Conservation (phyloP, 305 asterid genomes). For the Withania somnifera region DNA sequence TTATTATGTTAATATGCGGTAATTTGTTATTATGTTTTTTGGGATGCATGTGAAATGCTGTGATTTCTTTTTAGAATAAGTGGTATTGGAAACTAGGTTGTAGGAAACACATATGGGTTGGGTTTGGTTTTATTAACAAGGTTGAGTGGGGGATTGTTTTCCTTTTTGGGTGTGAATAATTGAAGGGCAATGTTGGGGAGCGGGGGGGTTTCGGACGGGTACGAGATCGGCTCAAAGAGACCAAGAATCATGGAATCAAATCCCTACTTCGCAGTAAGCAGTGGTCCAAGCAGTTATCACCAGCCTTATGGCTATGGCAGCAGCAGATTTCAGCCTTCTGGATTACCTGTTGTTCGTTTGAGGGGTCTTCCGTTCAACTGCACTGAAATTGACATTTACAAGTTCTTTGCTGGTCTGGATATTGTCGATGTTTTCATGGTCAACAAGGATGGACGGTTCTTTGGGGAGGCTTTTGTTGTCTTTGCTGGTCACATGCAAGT, state of each 20-base stretch:
- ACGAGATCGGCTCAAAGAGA: conserved; percentile 99
- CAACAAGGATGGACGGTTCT: conserved; percentile 65
- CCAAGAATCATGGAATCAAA: conserved; percentile 99
- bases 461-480: conserved; percentile 84
- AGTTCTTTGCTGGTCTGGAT: conserved; percentile 82
- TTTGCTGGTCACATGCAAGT: conserved; percentile 76
- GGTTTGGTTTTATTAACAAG: conserved; percentile 97
- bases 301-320: conserved; percentile 40
- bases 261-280: conserved; percentile 99
- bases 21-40: background rate
- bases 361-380: conserved; percentile 96
- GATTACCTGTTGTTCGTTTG: conserved; percentile 76
- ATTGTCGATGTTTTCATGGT: conserved; percentile 78
- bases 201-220: conserved; percentile 99
- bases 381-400: conserved; percentile 53
- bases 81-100: conserved; percentile 31
- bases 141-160: conserved; percentile 74
- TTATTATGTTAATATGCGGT: background rate
- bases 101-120: conserved; percentile 66
- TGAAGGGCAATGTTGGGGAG: conserved; percentile 99
- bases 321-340: conserved; percentile 18
- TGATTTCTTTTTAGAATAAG: conserved; percentile 12
- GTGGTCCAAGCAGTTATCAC: conserved; percentile 51
- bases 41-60: conserved; percentile 6
- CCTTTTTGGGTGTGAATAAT: conserved; percentile 63